Base-by-base conservation (phyloP, 352 stramenopile species). In the Phytopythium cucurbitacearum region DNA sequence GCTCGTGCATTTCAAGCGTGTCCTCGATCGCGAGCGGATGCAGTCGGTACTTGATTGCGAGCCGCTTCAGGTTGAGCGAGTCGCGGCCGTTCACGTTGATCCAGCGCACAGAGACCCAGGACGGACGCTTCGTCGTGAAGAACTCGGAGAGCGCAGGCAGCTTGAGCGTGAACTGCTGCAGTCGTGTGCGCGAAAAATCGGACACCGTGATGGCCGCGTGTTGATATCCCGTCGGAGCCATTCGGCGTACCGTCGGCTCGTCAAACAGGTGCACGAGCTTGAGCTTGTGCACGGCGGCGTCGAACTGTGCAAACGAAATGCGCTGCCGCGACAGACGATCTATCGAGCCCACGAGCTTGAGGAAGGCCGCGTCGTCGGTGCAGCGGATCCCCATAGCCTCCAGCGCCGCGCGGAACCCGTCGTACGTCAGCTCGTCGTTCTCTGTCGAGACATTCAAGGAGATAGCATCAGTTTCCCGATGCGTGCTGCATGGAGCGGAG, bases 201-300 rank as follows among this genome's bases (percentile, higher is more conserved):
- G 73, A 85, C 8, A 93, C 80, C 1, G 74, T 83, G 51, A 95
- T 74, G 3, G 58, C 68, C 8, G 76, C 78, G 13, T 82, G 65
- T 16, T 68, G 50, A 39, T 93, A 88, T 3, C 68, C 72, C 2
- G 40, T 47, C 2, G 74, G 67, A 16, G 68, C 79, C 69, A 91
- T 82, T 37, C 76, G 71, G 3, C 65, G 57, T 43, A 93, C 67
- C 0, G 80, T 85, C 38, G 56, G 44, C 47, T 90, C 77, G n/a
- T 90, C 83, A 48, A 95, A 91, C 53, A 94, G 69, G 47, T 94
- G 85, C 57, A 91, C 83, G 37, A 95, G 62, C 64, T 95, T 95
- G 52, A 95, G 74, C 44, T 83, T 87, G 67, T 94, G 83, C 37
- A 95, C 80, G 0, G 83, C 79, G 2, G 74, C 77, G 53, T 94